Evolutionary conservation across 2,329 filamentous ascomycete species (phyloP), one percentile per base, ranked within the genome.

Genomic region (Ophiostoma quercus): DNA sequence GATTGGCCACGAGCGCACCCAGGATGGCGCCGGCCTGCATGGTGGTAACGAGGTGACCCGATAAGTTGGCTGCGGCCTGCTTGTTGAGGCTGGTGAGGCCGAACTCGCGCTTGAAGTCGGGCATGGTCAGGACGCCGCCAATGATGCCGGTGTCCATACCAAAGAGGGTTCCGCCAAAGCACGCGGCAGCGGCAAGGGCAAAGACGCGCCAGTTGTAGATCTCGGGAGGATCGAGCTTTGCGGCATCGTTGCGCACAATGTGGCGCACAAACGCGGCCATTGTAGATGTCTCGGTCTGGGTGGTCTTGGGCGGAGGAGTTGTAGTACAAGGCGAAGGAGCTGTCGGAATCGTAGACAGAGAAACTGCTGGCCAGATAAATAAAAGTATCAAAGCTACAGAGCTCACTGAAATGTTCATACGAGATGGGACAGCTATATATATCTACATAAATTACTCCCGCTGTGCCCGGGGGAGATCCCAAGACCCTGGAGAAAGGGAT

Each of bases 161-260:
- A 62, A 76, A 76, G 41, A 75, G 73, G 11, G 73, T 75, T 57
- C 73, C 74, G 37, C 72, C 70, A 62, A 74, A 73, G 71, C 79
- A 76, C 25, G 73, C 73, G 34, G 87, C 88, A 70, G 83, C 85
- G 22, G 88, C 87, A 71, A 90, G 79, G 67, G 84, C 80, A 72
- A 88, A 89, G 3, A 89, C 87, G 68, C 88, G 84, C 87, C 88
- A 90, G 75, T 87, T 88, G 79, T 90, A 90, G 69, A 90, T 86
- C 76, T 90, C 86, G 8, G 84, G 83, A 16, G 89, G 89, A 74
- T 91, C 89, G 63, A 80, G 79, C 76, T 82, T 86, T 80, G 90
- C 89, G 62, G 88, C 85, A 74, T 90, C 82, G 76, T 84, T 84
- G 73, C 80, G 82, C 73, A 84, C 80, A 71, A 84, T 34, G 25